Evolutionary conservation across 495 filamentous ascomycete species (phyloP), one percentile per base, ranked within the genome.

Genomic region (Copromyces sp.): DNA sequence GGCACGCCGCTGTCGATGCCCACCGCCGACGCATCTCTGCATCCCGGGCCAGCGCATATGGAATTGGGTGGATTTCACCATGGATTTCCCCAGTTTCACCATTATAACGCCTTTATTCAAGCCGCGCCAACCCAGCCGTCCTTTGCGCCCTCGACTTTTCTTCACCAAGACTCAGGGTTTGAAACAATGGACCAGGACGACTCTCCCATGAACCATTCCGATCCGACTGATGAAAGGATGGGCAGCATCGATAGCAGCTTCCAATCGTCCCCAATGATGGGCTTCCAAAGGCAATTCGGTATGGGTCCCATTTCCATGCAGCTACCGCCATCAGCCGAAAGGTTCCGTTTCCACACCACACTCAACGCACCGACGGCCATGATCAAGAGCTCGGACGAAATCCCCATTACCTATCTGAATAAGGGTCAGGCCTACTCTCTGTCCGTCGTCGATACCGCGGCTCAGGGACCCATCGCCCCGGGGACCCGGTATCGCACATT

Each of bases 361-460:
- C 83, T 99, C 68, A 95, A 97, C 79, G 95, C 95, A 1, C 93
- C 94, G 16, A 98, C 95, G 2, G 95, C 95, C n/a, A 98, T 98
- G 95, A 89, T 97, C 75, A 96, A 91, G 78, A 87, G 92, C 73
- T 78, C 88, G 4, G 90, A 93, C 68, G 95, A 98, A 78, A 94
- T 97, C 53, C 95, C 95, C 0, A 89, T 98, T 16, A 97, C 94
- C 0, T 99, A 99, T 79, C 88, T 99, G 16, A 98, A 99, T 80
- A 99, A 99, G 81, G 94, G 94, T 9, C 95, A 98, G 82, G 90
- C 92, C 29, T 99, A 98, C 80, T 89, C 89, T 2, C 79, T 99
- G 3, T 89, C 90, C 1, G 86, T 99, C 41, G 81, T 91, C 44
- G 95, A 99, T 78, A 93, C 90, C 9, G 80, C 80, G 9, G 78